These are phyloP conservation scores for Xylariales sp. DNA, from an alignment of 2,329 filamentous ascomycete genomes.

Conservation along the genomic window DNA sequence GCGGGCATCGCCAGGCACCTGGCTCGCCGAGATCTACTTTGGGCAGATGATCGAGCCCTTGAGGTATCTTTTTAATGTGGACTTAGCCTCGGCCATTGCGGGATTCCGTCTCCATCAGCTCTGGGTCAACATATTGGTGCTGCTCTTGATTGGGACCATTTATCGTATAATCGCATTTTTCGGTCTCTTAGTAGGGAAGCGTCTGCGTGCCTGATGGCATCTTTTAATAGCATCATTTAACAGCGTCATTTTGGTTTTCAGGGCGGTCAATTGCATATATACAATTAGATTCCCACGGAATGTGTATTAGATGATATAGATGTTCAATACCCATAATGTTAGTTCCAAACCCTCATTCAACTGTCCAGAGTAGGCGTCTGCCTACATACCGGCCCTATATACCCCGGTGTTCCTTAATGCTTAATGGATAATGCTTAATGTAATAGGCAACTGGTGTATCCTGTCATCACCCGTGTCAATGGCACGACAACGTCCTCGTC, in stretches of 20 bases:
- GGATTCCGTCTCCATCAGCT: conserved; percentile 61
- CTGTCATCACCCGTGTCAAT: no score
- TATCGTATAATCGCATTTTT: conserved; percentile 60
- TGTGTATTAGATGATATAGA: no score
- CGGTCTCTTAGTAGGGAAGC: conserved; percentile 52
- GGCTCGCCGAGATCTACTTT: conserved; percentile 68
- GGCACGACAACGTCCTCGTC: no score
- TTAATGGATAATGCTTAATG: no score
- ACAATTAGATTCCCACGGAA: no score
- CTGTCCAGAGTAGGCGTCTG: no score
- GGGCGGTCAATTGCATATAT: not conserved
- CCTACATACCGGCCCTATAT: no score
- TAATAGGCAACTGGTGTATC: no score
- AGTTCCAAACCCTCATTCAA: no score
- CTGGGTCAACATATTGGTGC: conserved; percentile 57
- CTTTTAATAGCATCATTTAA: not conserved
- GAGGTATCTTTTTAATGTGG: conserved; percentile 62
- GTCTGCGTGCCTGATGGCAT: conserved; percentile 46
- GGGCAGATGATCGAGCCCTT: conserved; percentile 62
- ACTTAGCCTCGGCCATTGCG: conserved; percentile 56
- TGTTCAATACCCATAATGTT: no score
- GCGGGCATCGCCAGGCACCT: conserved; percentile 64
- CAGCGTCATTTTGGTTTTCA: not conserved
- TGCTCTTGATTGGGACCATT: conserved; percentile 57
- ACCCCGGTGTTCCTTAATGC: no score